Base-by-base conservation (phyloP, 1,139 yeast species). In the Kodamaea anthophila region DNA sequence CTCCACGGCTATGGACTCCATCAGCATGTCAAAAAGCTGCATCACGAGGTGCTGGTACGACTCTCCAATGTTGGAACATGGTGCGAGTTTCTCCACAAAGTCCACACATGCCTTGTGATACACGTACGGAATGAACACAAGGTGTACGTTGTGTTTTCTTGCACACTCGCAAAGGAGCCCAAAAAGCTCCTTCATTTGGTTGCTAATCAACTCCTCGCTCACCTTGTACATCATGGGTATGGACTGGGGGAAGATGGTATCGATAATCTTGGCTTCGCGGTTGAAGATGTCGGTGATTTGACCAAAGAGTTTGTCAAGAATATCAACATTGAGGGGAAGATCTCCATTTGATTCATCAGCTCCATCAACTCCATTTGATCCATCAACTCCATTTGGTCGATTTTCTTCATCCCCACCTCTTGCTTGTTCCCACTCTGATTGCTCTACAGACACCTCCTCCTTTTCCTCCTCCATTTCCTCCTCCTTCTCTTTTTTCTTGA, bases 191-290 rank as follows among this genome's bases (percentile, higher is more conserved):
- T 55, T 51, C 9, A 66, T 41, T 35, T 63, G 70, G 36, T 63
- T 66, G 9, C 67, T 50, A 1, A 65, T 57, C 31, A 66, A 47
- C 37, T 67, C 73, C 40, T 67, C 74, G 32, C 69, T 53, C 1
- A 67, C 65, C 38, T 65, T 65, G 44, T 60, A 63, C 72, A 66
- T 66, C 65, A 67, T 64, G 2, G 73, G 71, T 5, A 66, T 51
- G 1, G 55, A 34, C 14, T 42, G 51, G 1, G 72, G 70, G 37
- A 67, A 67, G 5, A 66, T 58, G 11, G 43, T 42, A 35, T 67
- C 72, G 12, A 66, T 59, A 2, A 63, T 51, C 9, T 36, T 33
- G 1, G 66, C 47, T 32, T 63, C 61, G 19, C 55, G 47, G 38
- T 67, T 62, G 46, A 67, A 62, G 2, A 59, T 48, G 3, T 37